phyloP scores from a whole-genome alignment of 345 rosid genomes.

The sweet orange (Citrus sinensis) region DVS_A1.0 CM039165.1:10892001-10892500 shows the following conservation, averaged over 20 bases:
- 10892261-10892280: not conserved
- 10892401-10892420: conserved; percentile 10
- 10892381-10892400: conserved; percentile 13
- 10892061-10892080: conserved; percentile 20
- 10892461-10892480: not conserved
- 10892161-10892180: not conserved
- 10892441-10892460: conserved; percentile 20
- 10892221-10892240: not conserved
- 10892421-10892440: conserved; percentile 1
- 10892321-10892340: not conserved
- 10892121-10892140: not conserved
- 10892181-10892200: not conserved
- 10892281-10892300: not conserved
- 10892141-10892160: not conserved
- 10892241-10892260: not conserved
- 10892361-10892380: conserved; percentile 3
- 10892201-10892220: not conserved
- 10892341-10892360: not conserved
- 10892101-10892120: conserved; percentile 4
- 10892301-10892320: not conserved
- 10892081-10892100: conserved; percentile 17
- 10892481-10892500: not conserved
- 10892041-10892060: conserved; percentile 5
- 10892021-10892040: conserved; percentile 33
- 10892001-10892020: conserved; percentile 23